Evolutionary conservation across 1,284 basidiomycete genomes (phyloP).

Genomic region (Kalmanozyma brasiliensis): DNA sequence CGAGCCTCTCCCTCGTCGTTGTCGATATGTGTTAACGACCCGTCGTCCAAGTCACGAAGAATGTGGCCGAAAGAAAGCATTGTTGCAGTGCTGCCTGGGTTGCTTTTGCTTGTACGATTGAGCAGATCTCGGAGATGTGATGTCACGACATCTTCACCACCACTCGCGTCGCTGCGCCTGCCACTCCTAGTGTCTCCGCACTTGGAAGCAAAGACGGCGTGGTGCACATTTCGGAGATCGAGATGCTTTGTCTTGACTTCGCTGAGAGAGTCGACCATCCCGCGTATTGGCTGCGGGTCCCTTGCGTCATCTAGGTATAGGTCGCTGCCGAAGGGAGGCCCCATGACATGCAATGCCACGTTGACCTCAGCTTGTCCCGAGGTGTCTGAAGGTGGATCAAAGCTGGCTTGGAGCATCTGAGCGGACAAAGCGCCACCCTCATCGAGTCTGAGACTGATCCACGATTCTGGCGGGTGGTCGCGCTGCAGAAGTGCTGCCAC

Average conservation of each 20-base stretch:
- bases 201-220: conserved; percentile 4
- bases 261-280: background rate
- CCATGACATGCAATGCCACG: conserved; percentile 4
- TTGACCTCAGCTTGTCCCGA: background rate
- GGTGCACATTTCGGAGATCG: conserved; percentile 9
- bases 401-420: background rate
- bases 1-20: background rate
- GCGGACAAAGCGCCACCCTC: conserved; percentile 12
- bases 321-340: conserved; percentile 4
- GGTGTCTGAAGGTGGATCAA: background rate
- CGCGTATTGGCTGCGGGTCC: background rate
- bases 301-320: conserved; percentile 4
- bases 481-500: conserved; percentile 1
- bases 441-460: conserved; percentile 10
- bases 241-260: conserved; percentile 20
- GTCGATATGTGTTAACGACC: too few relatives aligned
- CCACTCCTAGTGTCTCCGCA: background rate
- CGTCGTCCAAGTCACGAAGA: background rate
- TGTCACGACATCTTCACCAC: too few relatives aligned
- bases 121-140: background rate
- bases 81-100: too few relatives aligned
- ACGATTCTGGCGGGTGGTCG: background rate
- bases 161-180: background rate
- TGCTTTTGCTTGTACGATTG: too few relatives aligned
- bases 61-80: conserved; percentile 11